Conservation (phyloP, 73 alveolate species). For the Urostyla sp. region DNA sequence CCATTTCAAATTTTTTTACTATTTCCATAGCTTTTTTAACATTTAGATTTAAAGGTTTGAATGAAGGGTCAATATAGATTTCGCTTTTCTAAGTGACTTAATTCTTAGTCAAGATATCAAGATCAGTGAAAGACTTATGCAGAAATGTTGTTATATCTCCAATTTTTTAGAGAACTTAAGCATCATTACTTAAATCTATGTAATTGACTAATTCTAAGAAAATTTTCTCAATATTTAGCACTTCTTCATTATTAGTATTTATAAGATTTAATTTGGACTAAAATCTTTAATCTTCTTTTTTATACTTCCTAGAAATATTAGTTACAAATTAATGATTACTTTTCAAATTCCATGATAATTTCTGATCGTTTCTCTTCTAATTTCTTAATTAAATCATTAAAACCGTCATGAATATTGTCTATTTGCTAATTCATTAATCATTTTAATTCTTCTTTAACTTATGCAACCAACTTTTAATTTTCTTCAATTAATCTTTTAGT, state of each 20-base stretch:
- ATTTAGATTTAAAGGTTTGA: slow-evolving; percentile 75
- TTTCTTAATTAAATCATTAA: slow-evolving; percentile 77
- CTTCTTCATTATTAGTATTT: slow-evolving; percentile 67
- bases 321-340: not conserved
- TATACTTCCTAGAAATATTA: slow-evolving; percentile 57
- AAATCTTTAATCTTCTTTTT: slow-evolving; percentile 72
- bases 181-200: slow-evolving; percentile 63
- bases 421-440: slow-evolving; percentile 69
- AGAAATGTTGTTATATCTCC: slow-evolving; percentile 75
- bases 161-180: slow-evolving; percentile 68
- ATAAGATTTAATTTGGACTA: slow-evolving; percentile 61
- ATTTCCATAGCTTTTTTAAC: slow-evolving; percentile 75
- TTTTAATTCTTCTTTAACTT: slow-evolving; percentile 72
- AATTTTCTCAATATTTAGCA: slow-evolving; percentile 69
- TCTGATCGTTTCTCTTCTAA: slow-evolving; percentile 74
- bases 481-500: slow-evolving; percentile 71
- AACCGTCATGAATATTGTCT: slow-evolving; percentile 73
- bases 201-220: slow-evolving; percentile 70
- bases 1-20: slow-evolving; percentile 73
- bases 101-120: slow-evolving; percentile 74
- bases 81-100: slow-evolving; percentile 71
- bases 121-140: slow-evolving; percentile 75
- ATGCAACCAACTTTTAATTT: slow-evolving; percentile 63
- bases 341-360: slow-evolving; percentile 79
- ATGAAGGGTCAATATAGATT: slow-evolving; percentile 68